A percentile compares a stretch with the other conserved stretches of the same genome.
phyloP scores from a whole-genome alignment of 192 early-diverging fungal genomes.

The Lunasporangiospora selenospora region DNA sequence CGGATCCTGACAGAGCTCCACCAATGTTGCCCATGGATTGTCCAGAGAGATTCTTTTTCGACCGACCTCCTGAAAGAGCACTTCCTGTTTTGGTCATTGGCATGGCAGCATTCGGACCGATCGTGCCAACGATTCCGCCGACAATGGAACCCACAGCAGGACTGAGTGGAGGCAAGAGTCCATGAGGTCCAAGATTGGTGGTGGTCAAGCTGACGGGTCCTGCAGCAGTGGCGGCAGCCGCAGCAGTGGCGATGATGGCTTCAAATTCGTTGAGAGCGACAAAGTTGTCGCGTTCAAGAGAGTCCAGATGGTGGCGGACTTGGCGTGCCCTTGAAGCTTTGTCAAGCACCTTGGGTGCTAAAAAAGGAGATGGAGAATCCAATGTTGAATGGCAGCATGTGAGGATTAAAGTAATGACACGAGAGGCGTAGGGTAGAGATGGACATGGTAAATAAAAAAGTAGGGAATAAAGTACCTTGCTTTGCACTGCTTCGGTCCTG shows the following conservation, averaged over 20 bases:
- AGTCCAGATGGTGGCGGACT: slow-evolving; percentile 54
- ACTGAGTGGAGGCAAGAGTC: slow-evolving; percentile 24
- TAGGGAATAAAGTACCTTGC: slow-evolving; percentile 8
- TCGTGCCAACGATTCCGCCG: slow-evolving; percentile 32
- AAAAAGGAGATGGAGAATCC: no score
- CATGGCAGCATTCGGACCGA: slow-evolving; percentile 19
- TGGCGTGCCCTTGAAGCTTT: slow-evolving; percentile 35
- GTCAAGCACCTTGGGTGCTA: slow-evolving; percentile 37
- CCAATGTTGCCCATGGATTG: background rate
- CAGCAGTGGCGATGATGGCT: slow-evolving; percentile 52
- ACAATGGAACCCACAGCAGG: slow-evolving; percentile 36
- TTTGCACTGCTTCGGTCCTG: slow-evolving; percentile 30
- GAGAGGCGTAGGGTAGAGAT: background rate
- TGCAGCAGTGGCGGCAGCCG: slow-evolving; percentile 43
- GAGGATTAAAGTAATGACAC: background rate
- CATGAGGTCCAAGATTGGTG: slow-evolving; percentile 38
- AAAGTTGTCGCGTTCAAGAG: slow-evolving; percentile 61
- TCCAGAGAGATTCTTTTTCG: slow-evolving; percentile 20
- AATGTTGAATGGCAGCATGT: background rate
- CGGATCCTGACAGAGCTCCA: background rate
- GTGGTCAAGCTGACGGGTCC: slow-evolving; percentile 37
- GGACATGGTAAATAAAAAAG: background rate
- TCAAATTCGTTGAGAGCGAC: slow-evolving; percentile 58
- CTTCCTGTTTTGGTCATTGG: slow-evolving; percentile 6
- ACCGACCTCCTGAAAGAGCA: slow-evolving; percentile 23